Base-by-base conservation (phyloP, 805 yeast genomes). In the Saccharomyces kudriavzevii region DNA sequence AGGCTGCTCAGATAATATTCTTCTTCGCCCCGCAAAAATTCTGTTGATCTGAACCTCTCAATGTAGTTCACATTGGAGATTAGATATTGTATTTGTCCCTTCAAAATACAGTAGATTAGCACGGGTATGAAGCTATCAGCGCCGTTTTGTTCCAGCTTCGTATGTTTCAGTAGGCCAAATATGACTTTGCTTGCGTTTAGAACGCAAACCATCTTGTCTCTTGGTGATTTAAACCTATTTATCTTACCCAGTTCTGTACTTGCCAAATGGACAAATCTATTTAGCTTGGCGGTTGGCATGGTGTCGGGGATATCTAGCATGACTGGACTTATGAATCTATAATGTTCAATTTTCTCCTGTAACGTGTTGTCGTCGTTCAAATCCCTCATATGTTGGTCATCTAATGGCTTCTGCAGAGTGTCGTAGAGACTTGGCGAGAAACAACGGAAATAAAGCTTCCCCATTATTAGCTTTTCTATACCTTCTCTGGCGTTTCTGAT, bases 91-190 rank as follows among this genome's bases (percentile, higher is more conserved):
- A 89, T 82, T 53, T 81, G 80, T 1, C 92, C 82, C 60, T 83
- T 84, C 48, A 92, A 68, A 1, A 91, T 79, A 10, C 92, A 86
- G 60, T 83, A 85, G 26, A 94, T 89, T 51, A 94, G 73, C 45
- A 92, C 67, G 0, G 99, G 99, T n/a, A 94, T 78, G 69, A 94
- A 94, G 40, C 87, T 82, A 70, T 94, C 99, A 0, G 99, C 99
- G 60, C 90, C 91, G 60, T 87, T 92, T 50, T 75, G 73, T 54
- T 83, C 86, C 52, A 82, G 77, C 49, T 78, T 70, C 14, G 76
- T 72, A 56, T 83, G 87, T 57, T 90, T 83, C 48, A 95, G 79
- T 54, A 89, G 76, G 10, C 96, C 95, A 74, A 90, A 91, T 5
- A 95, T 85, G 22, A 94, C 91, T 69, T 92, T 92, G 65, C 97